Base-by-base conservation (phyloP, 495 filamentous ascomycete genomes). In the Neurospora intermedia region DNA sequence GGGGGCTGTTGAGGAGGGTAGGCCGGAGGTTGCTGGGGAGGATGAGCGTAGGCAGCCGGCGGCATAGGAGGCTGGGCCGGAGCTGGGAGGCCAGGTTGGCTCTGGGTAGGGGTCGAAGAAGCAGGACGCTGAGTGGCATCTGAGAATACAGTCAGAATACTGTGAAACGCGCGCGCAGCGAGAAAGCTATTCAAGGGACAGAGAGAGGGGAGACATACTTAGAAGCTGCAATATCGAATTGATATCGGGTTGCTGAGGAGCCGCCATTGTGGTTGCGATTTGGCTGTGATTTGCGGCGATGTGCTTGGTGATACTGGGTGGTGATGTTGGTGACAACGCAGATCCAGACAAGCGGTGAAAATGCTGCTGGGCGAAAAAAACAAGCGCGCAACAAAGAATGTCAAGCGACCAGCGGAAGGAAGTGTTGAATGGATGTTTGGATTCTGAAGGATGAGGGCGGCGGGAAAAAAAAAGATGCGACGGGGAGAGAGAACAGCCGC, bases 31-130 rank as follows among this genome's bases (percentile, higher is more conserved):
- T 77, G 77, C 13, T 76, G 75, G 43, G 79, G 71, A 5, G 78
- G 75, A 69, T 79, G 74, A 6, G 74, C 75, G 66, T 80, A 79
- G 31, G 43, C 35, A n/a, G 70, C 70, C 23, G 69, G 38, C 3
- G 71, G 69, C 40, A 76, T 70, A 1, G 76, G 71, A 4, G 76
- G 73, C 39, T 70, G 69, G 4, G 75, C 70, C 3, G 78, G 78
- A 3, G 73, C 73, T 15, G 85, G 83, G 3, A 84, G 74, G 38
- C 80, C 81, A 27, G 83, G 79, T 31, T 85, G 82, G 71, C 77
- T 77, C 75, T 88, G 83, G 38, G 85, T 82, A 69, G 87, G 84
- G 79, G 77, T 78, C 23, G 79, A 75, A 5, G 76, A 74, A 0
- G 79, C 74, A 31, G 81, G 78, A 4, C 80, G 77, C 74, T 83